Base-by-base conservation (phyloP, 192 early-diverging fungal genomes). In the Backusella westeae region DNA sequence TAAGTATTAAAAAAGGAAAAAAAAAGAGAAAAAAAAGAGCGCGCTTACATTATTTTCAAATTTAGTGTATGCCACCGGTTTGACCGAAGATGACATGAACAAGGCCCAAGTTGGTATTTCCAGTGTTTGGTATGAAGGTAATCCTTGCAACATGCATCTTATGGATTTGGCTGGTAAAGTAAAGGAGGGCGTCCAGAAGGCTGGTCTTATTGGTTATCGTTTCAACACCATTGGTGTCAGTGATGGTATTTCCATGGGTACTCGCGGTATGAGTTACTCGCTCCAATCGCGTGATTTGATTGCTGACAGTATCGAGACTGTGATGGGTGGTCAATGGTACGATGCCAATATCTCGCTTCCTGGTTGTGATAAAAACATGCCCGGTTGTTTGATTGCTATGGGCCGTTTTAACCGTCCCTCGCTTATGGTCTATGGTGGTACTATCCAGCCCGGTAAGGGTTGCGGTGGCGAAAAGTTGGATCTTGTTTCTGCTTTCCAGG, bases 141-240 rank as follows among this genome's bases (percentile, higher is more conserved):
- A 99, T 85, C 96, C 98, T 10, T 99, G 98, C 88, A 99, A 99
- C 85, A 99, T 99, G 98, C 98, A 99, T 75, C 87, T 99, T 42
- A 83, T 93, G 69, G 94, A 97, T 78, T 88, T 99, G 17, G 87
- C 97, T 8, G 87, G 65, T 21, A 86, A 92, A 71, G 96, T 99
- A 73, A 99, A 99, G 81, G 89, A 95, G 77, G 97, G 97, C 75
- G 97, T 99, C 38, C 78, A 91, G 80, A 85, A 92, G 6, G 94
- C 95, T 7, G 94, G 95, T 7, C 86, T 99, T 49, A 90, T 97
- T 53, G 97, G 97, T 10, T 96, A 93, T 82, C 93, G 97, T 21
- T 99, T 99, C 90, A 99, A 98, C 89, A 98, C 97, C 1, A 91
- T 99, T 70, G 98, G 98, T 72, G 98, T 99, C 39, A 94, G 89